A percentile compares a stretch with the other conserved stretches of the same genome.
These are phyloP conservation scores for Sungouiozyma intestinalis DNA, from an alignment of 805 yeast genomes.

Conservation along the genomic window DNA sequence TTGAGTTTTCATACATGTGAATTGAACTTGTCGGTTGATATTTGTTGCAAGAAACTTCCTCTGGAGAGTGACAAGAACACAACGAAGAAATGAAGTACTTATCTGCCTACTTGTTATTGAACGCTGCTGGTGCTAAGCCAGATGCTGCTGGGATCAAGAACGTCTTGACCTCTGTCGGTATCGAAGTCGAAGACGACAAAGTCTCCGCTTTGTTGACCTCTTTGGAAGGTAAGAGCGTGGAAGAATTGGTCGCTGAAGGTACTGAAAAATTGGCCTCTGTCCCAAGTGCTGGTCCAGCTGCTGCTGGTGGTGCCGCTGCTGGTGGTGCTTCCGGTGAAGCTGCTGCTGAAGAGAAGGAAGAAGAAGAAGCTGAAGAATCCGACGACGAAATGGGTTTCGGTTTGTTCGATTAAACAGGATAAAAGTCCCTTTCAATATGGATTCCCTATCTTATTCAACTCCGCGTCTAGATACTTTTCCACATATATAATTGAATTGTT, in stretches of 20 bases:
- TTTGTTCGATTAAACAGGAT: slow-evolving; percentile 80
- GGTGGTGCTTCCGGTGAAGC: slow-evolving; percentile 38
- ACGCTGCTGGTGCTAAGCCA: slow-evolving; percentile 95
- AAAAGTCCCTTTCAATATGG: neutral
- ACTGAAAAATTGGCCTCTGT: slow-evolving; percentile 92
- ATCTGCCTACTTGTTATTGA: slow-evolving; percentile 98
- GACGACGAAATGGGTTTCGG: slow-evolving; percentile 92
- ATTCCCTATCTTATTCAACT: neutral
- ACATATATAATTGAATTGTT: neutral
- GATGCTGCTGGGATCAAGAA: slow-evolving; percentile 83
- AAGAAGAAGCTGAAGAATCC: slow-evolving; percentile 55
- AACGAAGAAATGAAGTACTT: slow-evolving; percentile 71
- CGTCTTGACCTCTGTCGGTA: slow-evolving; percentile 89
- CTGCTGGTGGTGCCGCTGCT: slow-evolving; percentile 49
- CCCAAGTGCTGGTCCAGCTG: slow-evolving; percentile 96
- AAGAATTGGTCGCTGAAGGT: slow-evolving; percentile 90
- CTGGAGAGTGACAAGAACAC: neutral
- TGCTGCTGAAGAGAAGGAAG: slow-evolving; percentile 44
- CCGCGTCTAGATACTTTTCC: neutral
- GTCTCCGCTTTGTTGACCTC: slow-evolving; percentile 70
- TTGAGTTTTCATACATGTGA: too few relatives aligned
- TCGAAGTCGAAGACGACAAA: slow-evolving; percentile 87
- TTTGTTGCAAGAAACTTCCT: too few relatives aligned
- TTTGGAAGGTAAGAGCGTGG: slow-evolving; percentile 87
- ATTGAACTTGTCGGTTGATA: too few relatives aligned